Percentiles rank a stretch among this genome's conserved stretches.
Conservation (phyloP, 345 rosid genomes). For the Ceriops zippeliana region DNA sequence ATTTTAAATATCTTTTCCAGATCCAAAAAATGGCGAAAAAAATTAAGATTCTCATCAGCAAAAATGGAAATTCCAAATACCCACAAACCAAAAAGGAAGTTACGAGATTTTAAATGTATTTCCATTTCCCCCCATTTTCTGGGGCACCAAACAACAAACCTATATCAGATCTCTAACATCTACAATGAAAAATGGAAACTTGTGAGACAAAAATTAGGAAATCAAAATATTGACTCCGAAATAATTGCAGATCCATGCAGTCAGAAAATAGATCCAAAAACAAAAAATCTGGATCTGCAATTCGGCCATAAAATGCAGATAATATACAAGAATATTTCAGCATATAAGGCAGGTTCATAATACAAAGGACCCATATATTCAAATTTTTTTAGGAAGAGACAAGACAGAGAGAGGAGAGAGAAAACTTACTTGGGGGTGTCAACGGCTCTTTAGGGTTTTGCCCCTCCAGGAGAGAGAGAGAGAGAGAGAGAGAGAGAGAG, state of each 20-base stretch:
- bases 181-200: background rate
- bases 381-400: slow-evolving; percentile 37
- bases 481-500: slow-evolving; percentile 12
- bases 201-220: background rate
- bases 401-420: slow-evolving; percentile 61
- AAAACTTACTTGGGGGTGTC: slow-evolving; percentile 82
- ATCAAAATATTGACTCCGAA: slow-evolving; percentile 15
- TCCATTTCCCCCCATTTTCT: background rate
- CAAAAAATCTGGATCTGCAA: background rate
- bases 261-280: background rate
- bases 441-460: slow-evolving; percentile 82
- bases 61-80: background rate
- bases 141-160: background rate
- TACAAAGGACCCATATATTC: slow-evolving; percentile 53
- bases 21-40: background rate
- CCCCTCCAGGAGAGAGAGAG: slow-evolving; percentile 77
- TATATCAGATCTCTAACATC: background rate
- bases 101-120: background rate
- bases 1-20: background rate
- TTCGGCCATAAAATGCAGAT: slow-evolving; percentile 1
- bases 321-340: background rate
- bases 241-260: slow-evolving; percentile 40
- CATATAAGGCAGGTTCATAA: slow-evolving; percentile 26
- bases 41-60: background rate
- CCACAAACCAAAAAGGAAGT: background rate